Base-by-base conservation (phyloP, 2,329 filamentous ascomycete genomes). In the Fusarium coffeatum region DNA sequence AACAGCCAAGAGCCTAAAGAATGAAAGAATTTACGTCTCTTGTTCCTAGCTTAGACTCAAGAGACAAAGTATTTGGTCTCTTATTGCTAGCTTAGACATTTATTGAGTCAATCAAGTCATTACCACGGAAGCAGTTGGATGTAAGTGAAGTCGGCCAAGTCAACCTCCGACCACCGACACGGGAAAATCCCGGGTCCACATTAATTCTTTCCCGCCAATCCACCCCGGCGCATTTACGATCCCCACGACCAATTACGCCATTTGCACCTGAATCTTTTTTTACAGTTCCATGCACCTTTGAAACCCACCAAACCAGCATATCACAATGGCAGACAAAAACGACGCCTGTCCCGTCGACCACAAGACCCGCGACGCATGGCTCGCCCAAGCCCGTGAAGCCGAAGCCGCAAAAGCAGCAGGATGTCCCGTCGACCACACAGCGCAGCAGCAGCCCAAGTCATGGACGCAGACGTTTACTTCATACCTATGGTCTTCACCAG, bases 301-400 rank as follows among this genome's bases (percentile, higher is more conserved):
- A 25, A 41, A 40, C 32, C 49, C 34, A 34, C 49, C n/a, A 28
- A 47, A 12, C 20, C 4, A 59, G 30, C 18, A n/a, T 7, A n/a
- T 7, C 64, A 45, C 32, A 43, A 80, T 79, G 78, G 68, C 75
- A 41, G 76, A 75, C 59, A 71, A 75, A 56, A 66, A 64, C 46
- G 65, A 74, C 69, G 85, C 85, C 61, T 98, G 96, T 76, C 96
- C 96, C 8, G 93, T 98, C 76, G 94, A 98, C 82, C 92, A 94
- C 82, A 92, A 93, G 76, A 92, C 93, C 55, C 91, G 96, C 75
- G 92, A 94, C 75, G 89, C 91, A 74, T 99, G 95, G 95, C 87
- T 98, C 40, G 85, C 87, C 60, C 89, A 93, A 77, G 89, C 90
- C 42, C 83, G 82, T 67, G 80, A 88, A 77, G 82, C 86, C 79